phyloP scores from a whole-genome alignment of 2,329 filamentous ascomycete genomes.

The Calonectria leucothoes region DNA sequence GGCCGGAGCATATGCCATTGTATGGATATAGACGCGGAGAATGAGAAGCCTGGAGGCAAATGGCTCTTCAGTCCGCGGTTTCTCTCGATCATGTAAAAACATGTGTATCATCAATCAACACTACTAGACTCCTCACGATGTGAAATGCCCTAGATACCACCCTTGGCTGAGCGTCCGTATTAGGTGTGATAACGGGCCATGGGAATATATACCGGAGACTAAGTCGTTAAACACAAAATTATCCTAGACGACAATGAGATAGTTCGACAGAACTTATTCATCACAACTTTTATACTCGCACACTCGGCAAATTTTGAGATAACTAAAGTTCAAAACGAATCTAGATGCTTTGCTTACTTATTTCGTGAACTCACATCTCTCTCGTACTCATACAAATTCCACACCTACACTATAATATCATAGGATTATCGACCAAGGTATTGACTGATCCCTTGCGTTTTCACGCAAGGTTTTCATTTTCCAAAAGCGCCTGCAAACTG shows the following conservation, averaged over 20 bases:
- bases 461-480: background rate
- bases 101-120: constrained; percentile 38
- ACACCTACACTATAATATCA: background rate
- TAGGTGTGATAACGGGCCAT: background rate
- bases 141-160: background rate
- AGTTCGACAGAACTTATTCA: background rate
- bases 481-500: background rate
- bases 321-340: background rate
- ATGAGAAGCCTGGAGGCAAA: constrained; percentile 9
- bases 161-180: background rate
- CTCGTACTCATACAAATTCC: too few relatives aligned
- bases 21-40: background rate
- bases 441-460: background rate
- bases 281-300: background rate
- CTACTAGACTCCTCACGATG: constrained; percentile 18
- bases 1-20: background rate
- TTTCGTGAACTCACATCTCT: background rate
- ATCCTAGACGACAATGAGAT: background rate
- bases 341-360: too few relatives aligned
- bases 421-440: too few relatives aligned
- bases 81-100: constrained; percentile 37
- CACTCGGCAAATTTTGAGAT: background rate
- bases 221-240: too few relatives aligned
- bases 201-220: background rate
- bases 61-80: constrained; percentile 12